Conservation (phyloP, 129 eudicot species). For the Escallonia rubra region DNA sequence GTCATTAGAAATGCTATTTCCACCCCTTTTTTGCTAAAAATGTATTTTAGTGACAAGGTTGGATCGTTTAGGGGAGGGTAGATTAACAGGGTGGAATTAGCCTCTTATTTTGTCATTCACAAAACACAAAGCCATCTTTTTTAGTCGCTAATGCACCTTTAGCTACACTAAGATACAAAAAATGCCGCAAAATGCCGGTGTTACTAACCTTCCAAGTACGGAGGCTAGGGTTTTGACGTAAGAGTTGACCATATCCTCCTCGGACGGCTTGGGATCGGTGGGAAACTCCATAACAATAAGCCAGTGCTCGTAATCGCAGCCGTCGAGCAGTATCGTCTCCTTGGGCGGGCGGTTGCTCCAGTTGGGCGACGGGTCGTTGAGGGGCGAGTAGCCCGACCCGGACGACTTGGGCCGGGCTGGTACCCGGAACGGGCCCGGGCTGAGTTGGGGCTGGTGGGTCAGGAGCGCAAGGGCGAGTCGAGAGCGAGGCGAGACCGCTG, state of each 20-base stretch:
- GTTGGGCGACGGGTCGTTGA: conserved; percentile 92
- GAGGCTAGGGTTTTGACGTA: conserved; percentile 95
- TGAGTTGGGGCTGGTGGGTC: conserved; percentile 23
- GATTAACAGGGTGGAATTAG: no score
- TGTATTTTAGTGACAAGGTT: no score
- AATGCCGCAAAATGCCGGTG: no score
- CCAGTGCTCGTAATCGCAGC: conserved; percentile 98
- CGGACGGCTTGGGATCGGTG: conserved; percentile 73
- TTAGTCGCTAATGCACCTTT: no score
- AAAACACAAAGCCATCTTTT: no score
- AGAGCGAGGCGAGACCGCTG: conserved; percentile 20
- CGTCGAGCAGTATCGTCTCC: conserved; percentile 85
- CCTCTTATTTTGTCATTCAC: no score
- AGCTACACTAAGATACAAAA: no score
- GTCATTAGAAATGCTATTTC: no score
- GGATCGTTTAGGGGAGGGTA: no score
- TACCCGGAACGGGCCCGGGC: conserved; percentile 16
- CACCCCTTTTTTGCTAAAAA: no score
- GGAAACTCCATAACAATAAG: conserved; percentile 90
- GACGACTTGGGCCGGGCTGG: conserved; percentile 40
- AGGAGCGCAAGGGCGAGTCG: conserved; percentile 41
- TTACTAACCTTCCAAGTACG: conserved; percentile 70
- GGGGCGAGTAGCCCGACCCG: conserved; percentile 81
- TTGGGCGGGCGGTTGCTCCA: conserved; percentile 99
- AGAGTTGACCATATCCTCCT: conserved; percentile 63